phyloP scores from a whole-genome alignment of 768 basidiomycete genomes.

The Trametes elegans region DNA sequence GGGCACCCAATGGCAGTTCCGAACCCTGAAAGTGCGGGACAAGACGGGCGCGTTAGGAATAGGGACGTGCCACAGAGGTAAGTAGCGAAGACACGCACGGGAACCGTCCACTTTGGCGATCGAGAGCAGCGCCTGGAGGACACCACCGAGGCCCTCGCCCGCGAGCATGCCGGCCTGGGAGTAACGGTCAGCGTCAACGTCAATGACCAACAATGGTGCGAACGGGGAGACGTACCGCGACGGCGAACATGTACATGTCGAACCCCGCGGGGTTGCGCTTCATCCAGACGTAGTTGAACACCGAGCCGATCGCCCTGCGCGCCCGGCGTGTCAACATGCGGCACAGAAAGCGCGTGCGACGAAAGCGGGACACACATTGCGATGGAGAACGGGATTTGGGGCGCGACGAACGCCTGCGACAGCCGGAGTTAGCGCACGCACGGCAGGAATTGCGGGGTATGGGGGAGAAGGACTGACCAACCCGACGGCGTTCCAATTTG shows the following conservation, averaged over 20 bases:
- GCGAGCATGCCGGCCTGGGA: slow-evolving; percentile 38
- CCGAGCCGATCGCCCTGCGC: slow-evolving; percentile 38
- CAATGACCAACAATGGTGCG: neutral
- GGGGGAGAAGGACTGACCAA: slow-evolving; percentile 12
- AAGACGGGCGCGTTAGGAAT: neutral
- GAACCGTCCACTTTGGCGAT: slow-evolving; percentile 50
- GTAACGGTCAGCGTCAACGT: too few relatives aligned
- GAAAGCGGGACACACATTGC: slow-evolving; percentile 14
- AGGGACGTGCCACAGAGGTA: too few relatives aligned
- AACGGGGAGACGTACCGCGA: slow-evolving; percentile 22
- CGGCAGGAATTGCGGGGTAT: too few relatives aligned
- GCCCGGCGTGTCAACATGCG: neutral
- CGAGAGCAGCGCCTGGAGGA: slow-evolving; percentile 54
- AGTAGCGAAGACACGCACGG: slow-evolving; percentile 32
- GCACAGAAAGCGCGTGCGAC: neutral
- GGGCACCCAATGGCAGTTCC: slow-evolving; percentile 57
- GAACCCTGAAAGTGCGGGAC: slow-evolving; percentile 23
- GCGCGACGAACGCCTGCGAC: slow-evolving; percentile 20
- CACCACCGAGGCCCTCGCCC: slow-evolving; percentile 55
- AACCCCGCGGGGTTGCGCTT: slow-evolving; percentile 34
- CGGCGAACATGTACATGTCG: slow-evolving; percentile 40
- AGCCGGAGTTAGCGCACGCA: neutral
- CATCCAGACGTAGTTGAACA: slow-evolving; percentile 49
- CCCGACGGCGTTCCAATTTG: slow-evolving; percentile 26
- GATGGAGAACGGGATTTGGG: slow-evolving; percentile 21